phyloP scores from a whole-genome alignment of 305 asterid genomes.

The Fraxinus paxiana region DNA sequence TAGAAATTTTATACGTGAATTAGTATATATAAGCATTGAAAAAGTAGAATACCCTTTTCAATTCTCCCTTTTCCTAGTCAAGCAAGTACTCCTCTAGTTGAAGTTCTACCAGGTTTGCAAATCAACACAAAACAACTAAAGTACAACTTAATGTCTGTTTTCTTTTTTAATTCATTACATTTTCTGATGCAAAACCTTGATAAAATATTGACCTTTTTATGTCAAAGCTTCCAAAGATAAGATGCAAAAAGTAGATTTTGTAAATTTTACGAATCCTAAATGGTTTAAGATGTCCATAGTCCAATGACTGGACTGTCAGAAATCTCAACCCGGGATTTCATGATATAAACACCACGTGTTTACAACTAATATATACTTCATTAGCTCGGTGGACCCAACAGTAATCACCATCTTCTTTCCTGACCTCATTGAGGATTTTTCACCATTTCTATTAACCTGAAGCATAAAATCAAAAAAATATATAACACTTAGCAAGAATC shows the following conservation, averaged over 20 bases:
- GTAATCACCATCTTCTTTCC: constrained; percentile 69
- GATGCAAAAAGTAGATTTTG: background rate
- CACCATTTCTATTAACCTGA: constrained; percentile 45
- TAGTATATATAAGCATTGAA: background rate
- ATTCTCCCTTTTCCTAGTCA: constrained; percentile 56
- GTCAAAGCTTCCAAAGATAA: background rate
- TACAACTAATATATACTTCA: background rate
- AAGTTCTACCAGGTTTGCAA: constrained; percentile 67
- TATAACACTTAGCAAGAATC: constrained; percentile 4
- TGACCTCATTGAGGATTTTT: constrained; percentile 49
- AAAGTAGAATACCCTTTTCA: constrained; percentile 55
- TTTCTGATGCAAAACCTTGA: background rate
- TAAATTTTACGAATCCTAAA: background rate
- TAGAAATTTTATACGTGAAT: background rate
- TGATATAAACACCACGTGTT: background rate
- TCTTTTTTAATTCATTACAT: background rate
- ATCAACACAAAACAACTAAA: background rate
- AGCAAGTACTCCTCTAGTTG: constrained; percentile 55
- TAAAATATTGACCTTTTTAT: background rate
- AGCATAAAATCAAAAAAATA: constrained; percentile 5
- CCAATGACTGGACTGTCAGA: background rate
- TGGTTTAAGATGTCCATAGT: background rate
- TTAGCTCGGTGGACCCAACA: background rate
- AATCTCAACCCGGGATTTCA: background rate
- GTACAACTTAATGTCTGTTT: background rate